Base-by-base conservation (phyloP, 2,329 filamentous ascomycete species). In the Penicillium griseofulvum region DNA sequence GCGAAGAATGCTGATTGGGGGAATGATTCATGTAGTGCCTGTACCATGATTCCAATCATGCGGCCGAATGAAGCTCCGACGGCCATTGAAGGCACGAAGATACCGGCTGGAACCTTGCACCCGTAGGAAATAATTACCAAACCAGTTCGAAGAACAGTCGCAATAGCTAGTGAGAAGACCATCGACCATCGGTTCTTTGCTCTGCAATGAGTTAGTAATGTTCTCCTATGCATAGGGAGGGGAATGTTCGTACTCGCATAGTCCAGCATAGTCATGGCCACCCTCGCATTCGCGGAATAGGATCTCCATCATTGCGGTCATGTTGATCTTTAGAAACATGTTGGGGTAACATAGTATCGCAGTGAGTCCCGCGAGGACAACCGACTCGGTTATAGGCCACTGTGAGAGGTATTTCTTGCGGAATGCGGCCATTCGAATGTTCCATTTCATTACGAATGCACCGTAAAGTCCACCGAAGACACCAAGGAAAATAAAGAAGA, bases 281-380 rank as follows among this genome's bases (percentile, higher is more conserved):
- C 89, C 91, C 68, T 96, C 90, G 65, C 94, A 99, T 70, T 99
- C 94, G 14, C 89, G 82, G 72, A 99, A 99, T 11, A 99, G 78
- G 60, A 97, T 96, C 71, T 97, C 92, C 94, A 99, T 97, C 78
- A 91, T 96, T 77, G 97, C 93, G 0, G 94, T 97, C 94, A 99
- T 97, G 74, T 99, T 95, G 66, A 97, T 97, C 52, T 90, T 83
- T 54, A 99, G 72, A 62, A 99, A 97, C 72, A 89, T 91, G 66
- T 99, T 99, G 0, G 93, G 94, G 68, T 96, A 99, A 74, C 93
- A 97, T n/a, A 99, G 81, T 24, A 97, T 81, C 10, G 92, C 94
- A 4, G 94, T 99, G 8, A 85, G 82, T 0, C 87, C 84, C 1
- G 94, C 92, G 38, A 99, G 78, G 16, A 96, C 74, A 0, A 91